Evolutionary conservation across 805 yeast genomes (phyloP).

Genomic region (Maudiozyma saulgeensis): DNA sequence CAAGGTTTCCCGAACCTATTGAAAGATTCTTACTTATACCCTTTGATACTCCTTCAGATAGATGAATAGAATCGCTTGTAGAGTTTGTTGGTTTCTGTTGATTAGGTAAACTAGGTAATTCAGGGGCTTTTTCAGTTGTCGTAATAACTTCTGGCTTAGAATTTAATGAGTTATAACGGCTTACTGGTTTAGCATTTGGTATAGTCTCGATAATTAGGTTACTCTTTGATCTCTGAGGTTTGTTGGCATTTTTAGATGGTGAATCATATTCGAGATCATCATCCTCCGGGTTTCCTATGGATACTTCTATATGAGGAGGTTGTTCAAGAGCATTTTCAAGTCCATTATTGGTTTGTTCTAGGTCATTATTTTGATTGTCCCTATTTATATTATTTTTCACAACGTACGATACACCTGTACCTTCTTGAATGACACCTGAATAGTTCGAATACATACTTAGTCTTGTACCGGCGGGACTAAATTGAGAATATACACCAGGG

Average conservation of each 20-base stretch:
- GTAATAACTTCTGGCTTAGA: neutral
- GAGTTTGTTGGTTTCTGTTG: neutral
- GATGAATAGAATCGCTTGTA: conserved; percentile 9
- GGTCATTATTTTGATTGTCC: neutral
- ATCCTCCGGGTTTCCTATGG: too few relatives aligned
- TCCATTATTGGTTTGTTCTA: neutral
- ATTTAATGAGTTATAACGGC: conserved; percentile 10
- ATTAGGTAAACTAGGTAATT: neutral
- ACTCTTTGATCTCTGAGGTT: conserved; percentile 1
- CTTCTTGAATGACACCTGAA: conserved; percentile 28
- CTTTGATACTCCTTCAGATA: conserved; percentile 4
- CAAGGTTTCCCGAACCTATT: conserved; percentile 12
- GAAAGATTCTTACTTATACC: conserved; percentile 4
- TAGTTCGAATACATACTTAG: conserved; percentile 25
- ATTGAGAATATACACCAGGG: neutral
- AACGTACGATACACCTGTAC: conserved; percentile 24
- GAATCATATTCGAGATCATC: neutral
- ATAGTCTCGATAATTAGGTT: conserved; percentile 14
- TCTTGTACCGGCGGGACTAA: conserved; percentile 2
- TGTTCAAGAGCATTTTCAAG: neutral
- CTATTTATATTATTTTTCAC: conserved; percentile 10
- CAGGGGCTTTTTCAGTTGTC: neutral
- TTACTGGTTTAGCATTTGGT: conserved; percentile 17
- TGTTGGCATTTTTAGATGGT: neutral
- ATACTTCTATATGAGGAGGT: neutral